A percentile compares a stretch with the other conserved stretches of the same genome.
phyloP scores from a whole-genome alignment of 257 asterid species.

The Petrea volubilis region DNA sequence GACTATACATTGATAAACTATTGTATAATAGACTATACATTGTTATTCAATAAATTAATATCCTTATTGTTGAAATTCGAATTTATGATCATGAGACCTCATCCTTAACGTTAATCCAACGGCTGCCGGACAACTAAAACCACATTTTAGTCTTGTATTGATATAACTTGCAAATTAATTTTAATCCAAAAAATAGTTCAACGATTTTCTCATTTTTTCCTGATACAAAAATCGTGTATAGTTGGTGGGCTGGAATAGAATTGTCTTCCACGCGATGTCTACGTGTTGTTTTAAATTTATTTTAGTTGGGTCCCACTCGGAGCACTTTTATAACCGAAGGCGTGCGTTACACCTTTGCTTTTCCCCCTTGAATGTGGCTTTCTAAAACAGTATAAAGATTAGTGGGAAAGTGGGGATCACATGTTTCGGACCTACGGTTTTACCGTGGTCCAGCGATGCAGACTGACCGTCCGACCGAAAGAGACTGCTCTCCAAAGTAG shows the following conservation, averaged over 20 bases:
- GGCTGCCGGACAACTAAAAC: too few relatives aligned
- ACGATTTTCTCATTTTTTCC: too few relatives aligned
- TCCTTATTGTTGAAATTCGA: too few relatives aligned
- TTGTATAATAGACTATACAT: too few relatives aligned
- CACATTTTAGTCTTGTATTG: too few relatives aligned
- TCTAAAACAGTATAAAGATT: conserved; percentile 1
- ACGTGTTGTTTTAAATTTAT: background rate
- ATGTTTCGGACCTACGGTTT: conserved; percentile 19
- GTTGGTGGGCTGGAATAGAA: too few relatives aligned
- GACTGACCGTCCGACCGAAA: conserved; percentile 19
- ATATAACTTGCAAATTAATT: too few relatives aligned
- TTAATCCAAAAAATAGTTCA: background rate
- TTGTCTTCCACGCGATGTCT: conserved; percentile 37
- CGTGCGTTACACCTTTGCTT: conserved; percentile 35
- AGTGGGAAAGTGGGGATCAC: conserved; percentile 34
- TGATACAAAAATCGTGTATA: too few relatives aligned
- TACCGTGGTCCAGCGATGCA: conserved; percentile 31
- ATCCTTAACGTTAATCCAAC: too few relatives aligned
- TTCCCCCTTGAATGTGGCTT: conserved; percentile 30
- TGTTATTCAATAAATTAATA: too few relatives aligned
- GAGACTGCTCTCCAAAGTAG: background rate
- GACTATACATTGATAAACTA: too few relatives aligned
- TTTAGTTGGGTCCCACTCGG: conserved; percentile 25
- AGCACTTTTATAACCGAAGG: conserved; percentile 33
- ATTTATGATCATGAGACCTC: too few relatives aligned